Evolutionary conservation across 2,329 filamentous ascomycete genomes (phyloP), one percentile per base, ranked within the genome.

Genomic region (Magnaporthiopsis rhizophila): DNA sequence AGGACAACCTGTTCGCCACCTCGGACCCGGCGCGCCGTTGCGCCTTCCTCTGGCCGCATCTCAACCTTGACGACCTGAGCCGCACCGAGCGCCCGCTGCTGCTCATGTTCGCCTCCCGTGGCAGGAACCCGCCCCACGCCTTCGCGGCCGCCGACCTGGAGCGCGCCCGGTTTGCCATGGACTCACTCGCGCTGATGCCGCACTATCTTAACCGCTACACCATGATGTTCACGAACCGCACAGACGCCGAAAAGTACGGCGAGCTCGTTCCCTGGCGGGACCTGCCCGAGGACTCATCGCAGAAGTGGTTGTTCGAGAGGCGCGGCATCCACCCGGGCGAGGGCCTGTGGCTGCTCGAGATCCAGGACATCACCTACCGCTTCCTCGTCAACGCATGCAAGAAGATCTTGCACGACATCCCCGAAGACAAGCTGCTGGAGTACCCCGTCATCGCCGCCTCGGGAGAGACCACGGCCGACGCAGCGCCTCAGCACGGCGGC

Each of bases 161-260:
- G 15, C 56, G 62, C 8, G 66, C 65, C 9, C 62, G 65, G 1
- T 65, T 68, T 59, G 66, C 64, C 15, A 68, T 66, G 50, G 59
- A 64, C 26, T 66, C 65, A 13, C 59, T 66, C 53, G 66, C 66
- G 13, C 63, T 68, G 32, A 64, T 66, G 63, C 66, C 66, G 57
- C 63, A 65, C n/a, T 68, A 68, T 58, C 65, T 78, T 13, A 69
- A 76, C 30, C 28, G 62, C 2, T 65, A 77, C 64, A 69, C 69
- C 28, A 76, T 80, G 72, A 65, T 75, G 0, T 68, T 80, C 3
- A 68, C 75, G 34, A 73, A 73, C 0, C 68, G 69, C 0, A 69
- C 65, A 0, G 64, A 65, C 0, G 58, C 68, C 0, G 68, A 72
- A 1, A 70, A 73, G 0, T 81, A 81, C 36, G 77, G 78, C 2